These are phyloP conservation scores for Tulasnella sp. DNA, from an alignment of 768 basidiomycete genomes.

Conservation along the genomic window DNA sequence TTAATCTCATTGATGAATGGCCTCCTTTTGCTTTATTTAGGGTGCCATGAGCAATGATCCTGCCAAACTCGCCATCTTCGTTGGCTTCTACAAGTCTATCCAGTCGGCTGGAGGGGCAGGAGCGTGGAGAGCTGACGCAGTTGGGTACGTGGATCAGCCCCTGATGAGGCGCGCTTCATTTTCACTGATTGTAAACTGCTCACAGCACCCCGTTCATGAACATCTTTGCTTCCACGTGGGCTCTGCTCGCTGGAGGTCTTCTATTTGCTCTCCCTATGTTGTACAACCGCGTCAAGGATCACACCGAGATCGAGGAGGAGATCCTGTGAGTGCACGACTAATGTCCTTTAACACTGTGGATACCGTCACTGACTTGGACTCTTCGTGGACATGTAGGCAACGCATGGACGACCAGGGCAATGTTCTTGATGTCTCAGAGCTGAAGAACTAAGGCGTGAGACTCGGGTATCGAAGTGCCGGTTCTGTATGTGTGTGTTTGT, in stretches of 20 bases:
- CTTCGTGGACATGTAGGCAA: constrained; percentile 9
- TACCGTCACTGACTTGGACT: neutral
- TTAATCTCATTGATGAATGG: constrained; percentile 65
- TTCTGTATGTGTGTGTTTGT: too few species aligned
- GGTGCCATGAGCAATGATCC: constrained; percentile 80
- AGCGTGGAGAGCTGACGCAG: constrained; percentile 17
- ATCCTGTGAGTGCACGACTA: constrained; percentile 33
- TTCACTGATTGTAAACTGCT: neutral
- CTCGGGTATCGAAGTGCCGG: too few species aligned
- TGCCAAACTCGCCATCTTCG: constrained; percentile 64
- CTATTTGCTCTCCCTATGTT: constrained; percentile 65
- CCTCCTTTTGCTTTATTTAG: neutral
- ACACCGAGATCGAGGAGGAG: constrained; percentile 39
- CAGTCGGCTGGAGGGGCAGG: constrained; percentile 22
- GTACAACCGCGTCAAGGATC: constrained; percentile 51
- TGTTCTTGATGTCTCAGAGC: constrained; percentile 17
- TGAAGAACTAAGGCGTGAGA: constrained; percentile 8
- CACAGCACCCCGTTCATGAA: constrained; percentile 39
- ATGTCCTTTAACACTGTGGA: neutral
- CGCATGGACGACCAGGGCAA: constrained; percentile 23
- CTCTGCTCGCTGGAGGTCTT: constrained; percentile 52
- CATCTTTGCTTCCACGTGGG: constrained; percentile 65
- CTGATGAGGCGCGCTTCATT: neutral
- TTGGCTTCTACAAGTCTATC: constrained; percentile 45
- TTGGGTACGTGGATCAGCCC: neutral